Evolutionary conservation across 106 monocot genomes (phyloP), one percentile per base, ranked within the genome.

Genomic region (Ottelia alismoides): DNA sequence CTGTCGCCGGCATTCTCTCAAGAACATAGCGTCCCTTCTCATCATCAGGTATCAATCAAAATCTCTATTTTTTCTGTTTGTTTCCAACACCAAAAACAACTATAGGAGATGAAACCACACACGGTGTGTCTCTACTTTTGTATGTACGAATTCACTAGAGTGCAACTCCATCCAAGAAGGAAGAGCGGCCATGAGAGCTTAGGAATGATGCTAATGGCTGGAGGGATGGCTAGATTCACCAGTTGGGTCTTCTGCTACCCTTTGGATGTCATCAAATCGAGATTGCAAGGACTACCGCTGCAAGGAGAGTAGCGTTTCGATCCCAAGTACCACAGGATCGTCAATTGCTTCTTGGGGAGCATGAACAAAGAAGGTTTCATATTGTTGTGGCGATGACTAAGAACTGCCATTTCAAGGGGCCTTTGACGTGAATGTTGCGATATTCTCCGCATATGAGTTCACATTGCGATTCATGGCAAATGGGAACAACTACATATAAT

Each of bases 191-290:
- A 81, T 28, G 84, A 94, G 61, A 84, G 72, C 50, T 16, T 94
- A 0, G 74, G 63, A 17, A 81, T 84, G 1, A 88, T 94, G 88
- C 81, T 88, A 14, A 1, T 88, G 26, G 65, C 93, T 18, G 93
- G 93, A 4, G 93, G 93, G 0, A 58, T 88, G 9, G 93, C 93
- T 0, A 84, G 93, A 28, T 83, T 88, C 11, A 73, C 78, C 0
- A 94, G 93, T 46, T 94, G 93, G 93, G 62, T 84, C 5, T 78
- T 65, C 27, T 88, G 93, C 68, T 94, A 94, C 58, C 93, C 93
- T 2, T 30, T 88, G 31, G 93, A 88, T 47, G 88, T 94, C 55
- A 62, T 94, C 20, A 94, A 94, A 56, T 84, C 93, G 1, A 67
- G 93, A 56, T 55, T 94, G 25, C 93, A 94, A 65, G 93, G 84